These are phyloP conservation scores for Paracoccidioides lutzii DNA, from an alignment of 2,329 filamentous ascomycete species.

Conservation along the genomic window DNA sequence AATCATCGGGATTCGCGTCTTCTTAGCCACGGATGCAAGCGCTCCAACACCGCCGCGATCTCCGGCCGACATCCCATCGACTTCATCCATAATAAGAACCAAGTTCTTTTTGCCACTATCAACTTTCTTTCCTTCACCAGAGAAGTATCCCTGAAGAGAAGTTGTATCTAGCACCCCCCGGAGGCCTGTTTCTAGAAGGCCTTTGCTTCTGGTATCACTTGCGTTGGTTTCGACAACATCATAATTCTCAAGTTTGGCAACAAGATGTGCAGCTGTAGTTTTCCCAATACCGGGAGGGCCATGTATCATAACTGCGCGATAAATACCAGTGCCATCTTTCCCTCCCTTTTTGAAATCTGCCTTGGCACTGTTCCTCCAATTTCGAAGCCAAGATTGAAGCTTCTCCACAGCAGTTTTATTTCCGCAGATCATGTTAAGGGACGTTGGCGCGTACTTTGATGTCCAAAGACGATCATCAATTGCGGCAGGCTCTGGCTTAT, in stretches of 20 bases:
- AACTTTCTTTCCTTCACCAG: conserved; percentile 66
- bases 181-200: conserved; percentile 79
- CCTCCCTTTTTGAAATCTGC: conserved; percentile 72
- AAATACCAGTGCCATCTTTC: conserved; percentile 67
- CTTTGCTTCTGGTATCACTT: conserved; percentile 91
- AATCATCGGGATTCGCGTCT: conserved; percentile 87
- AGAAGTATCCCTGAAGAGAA: conserved; percentile 82
- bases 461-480: conserved; percentile 68
- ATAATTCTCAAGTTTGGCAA: conserved; percentile 83
- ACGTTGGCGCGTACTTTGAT: conserved; percentile 82
- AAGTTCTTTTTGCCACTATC: conserved; percentile 80
- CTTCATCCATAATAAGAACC: conserved; percentile 96
- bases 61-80: conserved; percentile 96
- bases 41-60: conserved; percentile 93
- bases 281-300: conserved; percentile 95
- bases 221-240: conserved; percentile 93
- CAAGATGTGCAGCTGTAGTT: conserved; percentile 88
- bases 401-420: conserved; percentile 87
- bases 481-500: not conserved
- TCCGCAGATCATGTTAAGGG: conserved; percentile 79
- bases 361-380: conserved; percentile 67
- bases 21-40: conserved; percentile 86
- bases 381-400: conserved; percentile 73
- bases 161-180: conserved; percentile 86
- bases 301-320: conserved; percentile 85